Evolutionary conservation across 306 rosid species (phyloP).

Genomic region (Dalbergia cochinchinensis): DNA sequence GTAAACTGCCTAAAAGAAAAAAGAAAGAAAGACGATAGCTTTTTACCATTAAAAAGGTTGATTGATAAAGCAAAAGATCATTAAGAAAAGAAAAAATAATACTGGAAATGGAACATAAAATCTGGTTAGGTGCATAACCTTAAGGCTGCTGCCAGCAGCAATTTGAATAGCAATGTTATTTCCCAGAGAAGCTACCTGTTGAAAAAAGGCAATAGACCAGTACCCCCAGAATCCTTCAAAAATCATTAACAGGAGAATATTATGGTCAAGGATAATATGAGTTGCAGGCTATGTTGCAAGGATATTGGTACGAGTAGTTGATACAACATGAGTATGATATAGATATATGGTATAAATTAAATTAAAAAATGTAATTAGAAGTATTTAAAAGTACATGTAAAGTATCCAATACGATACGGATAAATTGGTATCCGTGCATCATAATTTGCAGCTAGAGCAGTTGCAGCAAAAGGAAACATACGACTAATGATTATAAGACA

Average conservation of each 20-base stretch:
- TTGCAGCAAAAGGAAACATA: neutral
- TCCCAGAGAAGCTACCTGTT: conserved; percentile 83
- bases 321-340: no score
- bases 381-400: no score
- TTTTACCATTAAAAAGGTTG: neutral
- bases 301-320: no score
- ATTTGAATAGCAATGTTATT: conserved; percentile 85
- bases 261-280: conserved; percentile 20
- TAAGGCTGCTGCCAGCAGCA: conserved; percentile 87
- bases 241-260: conserved; percentile 33
- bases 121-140: conserved; percentile 52
- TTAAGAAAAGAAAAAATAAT: neutral
- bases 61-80: neutral
- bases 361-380: no score
- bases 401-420: no score
- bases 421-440: no score
- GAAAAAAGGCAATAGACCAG: conserved; percentile 76
- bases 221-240: conserved; percentile 80
- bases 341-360: no score
- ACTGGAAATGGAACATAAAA: conserved; percentile 31
- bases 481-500: neutral
- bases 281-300: conserved; percentile 6
- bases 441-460: no score
- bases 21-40: neutral
- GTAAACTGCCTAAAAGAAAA: conserved; percentile 61